Evolutionary conservation across 805 yeast species (phyloP), one percentile per base, ranked within the genome.

Genomic region (Lipomyces kockii): DNA sequence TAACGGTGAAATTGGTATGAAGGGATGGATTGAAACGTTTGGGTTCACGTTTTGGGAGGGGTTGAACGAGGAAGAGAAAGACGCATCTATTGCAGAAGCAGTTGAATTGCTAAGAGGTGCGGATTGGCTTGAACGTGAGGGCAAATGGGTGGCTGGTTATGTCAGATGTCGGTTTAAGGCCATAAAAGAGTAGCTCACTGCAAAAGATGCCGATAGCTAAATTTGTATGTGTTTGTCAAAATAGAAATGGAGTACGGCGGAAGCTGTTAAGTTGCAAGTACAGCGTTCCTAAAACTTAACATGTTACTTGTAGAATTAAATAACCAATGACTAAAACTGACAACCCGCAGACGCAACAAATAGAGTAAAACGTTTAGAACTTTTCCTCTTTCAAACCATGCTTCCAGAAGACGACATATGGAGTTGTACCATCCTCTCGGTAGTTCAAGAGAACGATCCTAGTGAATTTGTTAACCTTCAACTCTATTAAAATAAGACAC

Each of bases 361-460:
- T 17, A 43, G 8, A 17, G 8, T 17, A 43, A n/a, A 43, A 53
- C 27, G 20, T 34, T 89, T 92, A 94, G 86, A 94, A 86, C 89
- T 95, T 95, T 83, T 85, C 87, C 82, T 87, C 91, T 77, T 81
- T 84, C 76, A 91, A 88, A 87, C 99, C 99, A 84, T 95, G 99
- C 86, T 94, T 95, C 99, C 99, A 95, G 89, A 93, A 89, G 74
- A 93, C 92, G 79, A 94, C 95, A 85, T 81, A 95, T 80, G 99
- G 99, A 76, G 99, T 95, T 78, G 88, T 85, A 86, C 99, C 99
- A 81, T 95, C 98, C 86, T 95, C 99, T 85, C 99, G 96, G 92
- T 94, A 95, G 96, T 95, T 95, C 84, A 95, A 90, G 82, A 95
- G 88, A 76, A 92, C 92, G 80, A 95, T 84, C 70, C 70, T 67